Conservation (phyloP, 202 grass and related monocot species). For the Setaria italica region DNA sequence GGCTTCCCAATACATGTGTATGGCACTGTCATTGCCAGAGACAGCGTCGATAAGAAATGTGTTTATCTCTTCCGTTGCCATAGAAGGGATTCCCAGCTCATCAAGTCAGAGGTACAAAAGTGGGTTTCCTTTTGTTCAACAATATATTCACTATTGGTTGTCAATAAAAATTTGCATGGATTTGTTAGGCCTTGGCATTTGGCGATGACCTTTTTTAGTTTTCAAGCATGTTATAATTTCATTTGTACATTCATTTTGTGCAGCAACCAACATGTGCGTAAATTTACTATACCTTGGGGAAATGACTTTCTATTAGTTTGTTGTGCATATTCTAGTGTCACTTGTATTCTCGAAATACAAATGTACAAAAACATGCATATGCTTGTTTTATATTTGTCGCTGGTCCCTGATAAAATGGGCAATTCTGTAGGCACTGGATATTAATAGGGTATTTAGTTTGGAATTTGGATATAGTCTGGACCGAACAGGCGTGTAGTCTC, state of each 20-base stretch:
- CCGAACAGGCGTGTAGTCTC: background rate
- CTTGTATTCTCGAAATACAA: background rate
- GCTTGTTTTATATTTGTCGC: background rate
- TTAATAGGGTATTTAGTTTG: background rate
- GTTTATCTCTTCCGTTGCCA: conserved; percentile 3
- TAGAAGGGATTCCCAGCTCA: conserved; percentile 11
- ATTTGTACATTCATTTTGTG: background rate
- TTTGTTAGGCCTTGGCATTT: background rate
- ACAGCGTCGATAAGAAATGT: background rate
- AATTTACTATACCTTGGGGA: background rate
- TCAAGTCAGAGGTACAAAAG: background rate
- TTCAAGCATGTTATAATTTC: background rate
- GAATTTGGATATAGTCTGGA: background rate
- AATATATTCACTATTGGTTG: background rate
- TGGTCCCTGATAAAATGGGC: background rate
- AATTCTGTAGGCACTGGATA: background rate
- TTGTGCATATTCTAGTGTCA: background rate
- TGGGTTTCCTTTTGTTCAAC: background rate
- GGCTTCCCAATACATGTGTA: background rate
- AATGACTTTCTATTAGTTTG: background rate
- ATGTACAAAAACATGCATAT: background rate
- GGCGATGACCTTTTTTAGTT: background rate
- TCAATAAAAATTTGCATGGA: no score
- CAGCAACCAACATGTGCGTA: background rate
- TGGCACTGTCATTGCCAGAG: conserved; percentile 24